Evolutionary conservation across 1,139 yeast genomes (phyloP), one percentile per base, ranked within the genome.

Genomic region (Blastobotrys elegans): DNA sequence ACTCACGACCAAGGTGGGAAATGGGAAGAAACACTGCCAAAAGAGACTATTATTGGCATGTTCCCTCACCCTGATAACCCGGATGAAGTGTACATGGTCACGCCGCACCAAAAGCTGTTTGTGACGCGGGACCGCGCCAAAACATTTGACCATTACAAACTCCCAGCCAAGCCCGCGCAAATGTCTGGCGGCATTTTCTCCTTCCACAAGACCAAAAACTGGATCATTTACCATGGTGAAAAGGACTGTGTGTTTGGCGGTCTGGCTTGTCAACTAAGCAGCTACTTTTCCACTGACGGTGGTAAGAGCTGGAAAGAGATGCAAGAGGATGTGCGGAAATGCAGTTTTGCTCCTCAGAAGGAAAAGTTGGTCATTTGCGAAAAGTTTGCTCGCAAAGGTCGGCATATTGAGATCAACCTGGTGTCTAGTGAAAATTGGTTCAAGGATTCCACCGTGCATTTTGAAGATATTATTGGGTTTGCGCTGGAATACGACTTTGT

Each of bases 1-100:
- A 85, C 96, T 0, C 84, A 80, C 59, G 82, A 89, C 65, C 95
- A 94, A 41, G 97, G 97, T 18, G 62, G 70, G 2, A 65, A 66
- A 1, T 83, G 90, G 69, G 70, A 71, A 14, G 68, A 69, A 51
- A 75, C 67, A 13, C 61, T 76, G 3, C 67, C 69, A 34, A 40
- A 44, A 16, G 82, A 76, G 18, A 70, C 74, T 20, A 72, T 87
- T 38, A 54, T 73, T 4, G 78, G 76, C 6, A 74, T 84, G 35
- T 72, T 74, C 43, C 72, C 80, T 44, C 92, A 94, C 47, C 76
- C 77, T 2, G 75, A 71, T 52, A 75, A 75, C 56, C 75, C 82
- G n/a, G 82, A 86, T 45, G 74, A 77, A 34, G 80, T 86, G 3
- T 78, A 82, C 50, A 68, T 87, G 44, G 63, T 83, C 35, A 79